Percentiles rank a stretch among this genome's conserved stretches.
These are phyloP conservation scores for Fusarium austroafricanum DNA, from an alignment of 2,329 filamentous ascomycete species.

Conservation along the genomic window DNA sequence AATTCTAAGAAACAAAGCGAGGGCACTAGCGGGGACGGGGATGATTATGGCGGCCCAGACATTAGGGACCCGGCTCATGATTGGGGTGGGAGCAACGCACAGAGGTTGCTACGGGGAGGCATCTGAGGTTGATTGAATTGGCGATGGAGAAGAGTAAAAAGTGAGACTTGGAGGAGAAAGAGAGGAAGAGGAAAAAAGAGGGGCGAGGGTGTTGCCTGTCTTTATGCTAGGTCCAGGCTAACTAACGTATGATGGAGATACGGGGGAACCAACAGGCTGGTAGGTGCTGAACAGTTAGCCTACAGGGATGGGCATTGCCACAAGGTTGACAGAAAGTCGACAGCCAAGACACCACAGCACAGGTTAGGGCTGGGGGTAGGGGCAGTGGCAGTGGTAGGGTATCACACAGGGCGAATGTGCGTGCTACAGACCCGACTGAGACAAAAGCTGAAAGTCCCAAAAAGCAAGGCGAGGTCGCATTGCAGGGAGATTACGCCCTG, in stretches of 20 bases:
- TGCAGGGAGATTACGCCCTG: neutral
- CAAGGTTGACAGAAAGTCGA: neutral
- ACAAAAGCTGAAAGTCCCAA: neutral
- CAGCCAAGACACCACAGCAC: too few relatives aligned
- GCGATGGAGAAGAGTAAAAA: neutral
- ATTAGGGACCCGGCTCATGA: conserved; percentile 38
- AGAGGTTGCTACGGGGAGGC: conserved; percentile 6
- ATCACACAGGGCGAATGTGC: neutral
- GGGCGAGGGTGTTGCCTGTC: neutral
- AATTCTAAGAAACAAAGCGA: conserved; percentile 32
- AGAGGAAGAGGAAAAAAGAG: conserved; percentile 18
- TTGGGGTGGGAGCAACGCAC: neutral
- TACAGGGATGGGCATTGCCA: conserved; percentile 6
- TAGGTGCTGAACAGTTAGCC: too few relatives aligned
- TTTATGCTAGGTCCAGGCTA: neutral
- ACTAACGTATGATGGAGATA: neutral
- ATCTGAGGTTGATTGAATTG: conserved; percentile 3
- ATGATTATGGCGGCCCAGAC: conserved; percentile 38
- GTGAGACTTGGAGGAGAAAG: neutral
- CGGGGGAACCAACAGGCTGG: too few relatives aligned
- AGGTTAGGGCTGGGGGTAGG: too few relatives aligned
- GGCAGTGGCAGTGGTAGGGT: neutral
- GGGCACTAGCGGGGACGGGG: conserved; percentile 32
- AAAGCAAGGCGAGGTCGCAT: neutral
- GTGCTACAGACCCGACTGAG: neutral